Evolutionary conservation across 768 basidiomycete species (phyloP).

Genomic region (Grammothele lineata): DNA sequence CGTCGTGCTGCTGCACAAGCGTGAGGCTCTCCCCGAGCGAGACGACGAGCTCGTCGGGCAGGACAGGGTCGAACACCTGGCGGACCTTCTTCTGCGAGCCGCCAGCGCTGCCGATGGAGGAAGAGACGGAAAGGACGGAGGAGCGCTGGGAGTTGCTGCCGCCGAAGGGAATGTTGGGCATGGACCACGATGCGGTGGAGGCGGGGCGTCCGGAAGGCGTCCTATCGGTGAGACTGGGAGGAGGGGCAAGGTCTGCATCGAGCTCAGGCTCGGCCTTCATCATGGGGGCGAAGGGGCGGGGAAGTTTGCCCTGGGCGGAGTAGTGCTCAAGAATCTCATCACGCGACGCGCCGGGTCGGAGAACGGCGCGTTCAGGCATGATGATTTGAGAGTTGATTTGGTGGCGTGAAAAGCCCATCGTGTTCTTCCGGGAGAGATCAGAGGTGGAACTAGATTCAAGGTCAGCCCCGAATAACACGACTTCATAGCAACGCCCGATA

Average conservation of each 20-base stretch:
- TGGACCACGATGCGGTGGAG: slow-evolving; percentile 18
- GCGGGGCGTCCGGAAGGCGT: slow-evolving; percentile 15
- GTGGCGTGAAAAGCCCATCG: slow-evolving; percentile 35
- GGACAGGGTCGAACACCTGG: slow-evolving; percentile 62
- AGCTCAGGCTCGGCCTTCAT: not conserved
- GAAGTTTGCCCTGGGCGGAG: slow-evolving; percentile 37
- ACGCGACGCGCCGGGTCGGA: slow-evolving; percentile 32
- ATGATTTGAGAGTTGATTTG: slow-evolving; percentile 43
- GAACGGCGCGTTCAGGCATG: slow-evolving; percentile 48
- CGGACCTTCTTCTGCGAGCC: slow-evolving; percentile 41
- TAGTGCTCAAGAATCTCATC: slow-evolving; percentile 44
- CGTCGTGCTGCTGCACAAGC: slow-evolving; percentile 65
- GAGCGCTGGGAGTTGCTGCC: slow-evolving; percentile 9
- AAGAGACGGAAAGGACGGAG: slow-evolving; percentile 18
- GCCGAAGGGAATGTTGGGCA: slow-evolving; percentile 3
- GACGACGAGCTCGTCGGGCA: slow-evolving; percentile 70
- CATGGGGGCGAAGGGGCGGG: slow-evolving; percentile 39
- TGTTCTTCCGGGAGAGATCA: slow-evolving; percentile 8
- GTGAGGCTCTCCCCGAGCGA: slow-evolving; percentile 55
- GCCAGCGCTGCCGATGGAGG: slow-evolving; percentile 9
- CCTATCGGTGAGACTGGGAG: not conserved
- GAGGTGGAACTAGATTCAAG: not conserved
- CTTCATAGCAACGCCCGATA: too few species aligned
- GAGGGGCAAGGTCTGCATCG: not conserved
- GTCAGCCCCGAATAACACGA: not conserved